phyloP scores from a whole-genome alignment of 202 grass and related monocot species.

The Cymbopogon flexuosus region DNA sequence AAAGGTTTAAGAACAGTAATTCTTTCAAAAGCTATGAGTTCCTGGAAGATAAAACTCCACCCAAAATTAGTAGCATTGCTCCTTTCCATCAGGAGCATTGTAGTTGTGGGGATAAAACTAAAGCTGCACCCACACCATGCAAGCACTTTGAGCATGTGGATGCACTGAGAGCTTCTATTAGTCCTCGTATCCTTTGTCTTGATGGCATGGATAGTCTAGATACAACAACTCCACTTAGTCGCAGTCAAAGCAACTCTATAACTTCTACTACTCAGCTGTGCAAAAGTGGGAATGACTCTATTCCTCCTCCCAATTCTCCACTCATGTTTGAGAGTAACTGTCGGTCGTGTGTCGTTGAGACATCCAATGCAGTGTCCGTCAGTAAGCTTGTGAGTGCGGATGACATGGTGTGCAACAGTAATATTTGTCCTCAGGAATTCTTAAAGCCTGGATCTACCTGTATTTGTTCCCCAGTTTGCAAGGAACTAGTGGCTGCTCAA shows the following conservation, averaged over 20 bases:
- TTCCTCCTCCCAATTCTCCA: conserved; percentile 1
- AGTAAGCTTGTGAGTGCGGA: conserved; percentile 10
- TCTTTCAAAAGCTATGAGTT: conserved; percentile 3
- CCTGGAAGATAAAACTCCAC: conserved; percentile 10
- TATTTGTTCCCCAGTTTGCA: conserved; percentile 11
- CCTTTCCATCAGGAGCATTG: not conserved
- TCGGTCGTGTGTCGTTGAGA: not conserved
- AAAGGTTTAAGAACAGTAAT: conserved; percentile 9
- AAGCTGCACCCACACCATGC: not conserved
- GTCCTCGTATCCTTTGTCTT: no score
- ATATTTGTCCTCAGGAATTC: conserved; percentile 23
- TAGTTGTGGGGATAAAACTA: conserved; percentile 7
- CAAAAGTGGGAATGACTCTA: conserved; percentile 1
- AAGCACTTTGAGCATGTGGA: no score
- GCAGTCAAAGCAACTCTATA: not conserved
- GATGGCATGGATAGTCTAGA: no score
- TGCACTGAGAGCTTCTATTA: no score
- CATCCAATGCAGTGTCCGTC: not conserved
- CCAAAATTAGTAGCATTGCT: conserved; percentile 10
- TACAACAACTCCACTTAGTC: no score
- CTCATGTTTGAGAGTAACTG: conserved; percentile 7
- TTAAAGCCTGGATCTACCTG: not conserved
- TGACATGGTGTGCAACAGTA: conserved; percentile 11
- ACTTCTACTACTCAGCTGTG: not conserved
- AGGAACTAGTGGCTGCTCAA: conserved; percentile 37